Evolutionary conservation across 441 rosid genomes (phyloP).

Genomic region (Euphorbia schlechtendalii): DNA sequence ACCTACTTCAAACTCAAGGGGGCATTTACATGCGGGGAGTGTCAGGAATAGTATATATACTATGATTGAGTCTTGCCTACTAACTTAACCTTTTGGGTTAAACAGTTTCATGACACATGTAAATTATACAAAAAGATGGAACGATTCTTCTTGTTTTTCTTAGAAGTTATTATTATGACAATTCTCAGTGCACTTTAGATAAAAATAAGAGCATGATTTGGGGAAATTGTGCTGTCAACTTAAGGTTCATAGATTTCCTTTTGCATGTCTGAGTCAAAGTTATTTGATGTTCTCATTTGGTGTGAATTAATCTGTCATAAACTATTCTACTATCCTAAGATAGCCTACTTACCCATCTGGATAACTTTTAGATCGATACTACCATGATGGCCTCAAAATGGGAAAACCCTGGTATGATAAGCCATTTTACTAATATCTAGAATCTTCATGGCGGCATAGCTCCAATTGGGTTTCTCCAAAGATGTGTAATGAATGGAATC

Average conservation of each 20-base stretch:
- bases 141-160: conserved; percentile 19
- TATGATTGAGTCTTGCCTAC: not conserved
- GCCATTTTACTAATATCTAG: conserved; percentile 83
- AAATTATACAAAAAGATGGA: not conserved
- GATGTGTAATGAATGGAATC: too few relatives aligned
- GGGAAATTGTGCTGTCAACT: conserved; percentile 2
- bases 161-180: not conserved
- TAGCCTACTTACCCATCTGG: conserved; percentile 16
- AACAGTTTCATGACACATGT: not conserved
- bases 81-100: not conserved
- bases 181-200: not conserved
- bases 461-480: conserved; percentile 98
- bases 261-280: not conserved
- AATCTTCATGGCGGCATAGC: conserved; percentile 86
- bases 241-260: not conserved
- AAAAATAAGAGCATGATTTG: conserved; percentile 1
- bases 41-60: not conserved
- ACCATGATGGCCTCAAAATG: conserved; percentile 90
- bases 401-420: conserved; percentile 69
- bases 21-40: not conserved
- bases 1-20: not conserved
- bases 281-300: not conserved
- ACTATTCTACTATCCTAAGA: conserved; percentile 14
- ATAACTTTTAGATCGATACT: conserved; percentile 65
- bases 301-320: conserved; percentile 8